Evolutionary conservation across 2,329 filamentous ascomycete species (phyloP).

Genomic region (Fusarium continuum): DNA sequence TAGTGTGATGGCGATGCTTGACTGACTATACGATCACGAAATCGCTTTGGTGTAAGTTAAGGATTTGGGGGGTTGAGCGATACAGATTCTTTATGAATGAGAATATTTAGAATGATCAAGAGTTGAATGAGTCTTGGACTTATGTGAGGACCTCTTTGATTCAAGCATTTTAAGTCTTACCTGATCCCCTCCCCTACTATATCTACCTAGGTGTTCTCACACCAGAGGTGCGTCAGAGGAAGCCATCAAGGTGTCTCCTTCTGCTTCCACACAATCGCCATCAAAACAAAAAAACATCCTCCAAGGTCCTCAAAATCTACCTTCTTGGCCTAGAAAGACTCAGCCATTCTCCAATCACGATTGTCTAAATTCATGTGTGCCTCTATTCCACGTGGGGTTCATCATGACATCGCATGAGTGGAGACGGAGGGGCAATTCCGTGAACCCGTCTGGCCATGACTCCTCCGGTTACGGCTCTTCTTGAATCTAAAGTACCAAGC

Average conservation of each 20-base stretch:
- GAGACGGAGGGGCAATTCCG: conserved; percentile 25
- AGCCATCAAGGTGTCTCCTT: conserved; percentile 34
- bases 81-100: not conserved
- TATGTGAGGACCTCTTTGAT: conserved; percentile 21
- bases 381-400: conserved; percentile 14
- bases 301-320: conserved; percentile 14
- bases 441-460: conserved; percentile 33
- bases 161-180: too few relatives aligned
- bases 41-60: not conserved
- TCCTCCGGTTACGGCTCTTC: not conserved
- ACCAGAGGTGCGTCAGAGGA: conserved; percentile 2
- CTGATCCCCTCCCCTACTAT: too few relatives aligned
- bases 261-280: conserved; percentile 1
- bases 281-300: not conserved
- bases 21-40: not conserved
- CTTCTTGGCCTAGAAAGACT: not conserved
- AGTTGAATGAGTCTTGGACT: not conserved
- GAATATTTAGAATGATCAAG: not conserved
- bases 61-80: not conserved
- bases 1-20: not conserved
- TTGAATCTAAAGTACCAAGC: not conserved
- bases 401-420: conserved; percentile 23
- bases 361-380: not conserved
- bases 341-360: conserved; percentile 23
- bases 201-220: conserved; percentile 2